Base-by-base conservation (phyloP, 192 early-diverging fungal species). In the Bifiguratus adelaidae region DNA sequence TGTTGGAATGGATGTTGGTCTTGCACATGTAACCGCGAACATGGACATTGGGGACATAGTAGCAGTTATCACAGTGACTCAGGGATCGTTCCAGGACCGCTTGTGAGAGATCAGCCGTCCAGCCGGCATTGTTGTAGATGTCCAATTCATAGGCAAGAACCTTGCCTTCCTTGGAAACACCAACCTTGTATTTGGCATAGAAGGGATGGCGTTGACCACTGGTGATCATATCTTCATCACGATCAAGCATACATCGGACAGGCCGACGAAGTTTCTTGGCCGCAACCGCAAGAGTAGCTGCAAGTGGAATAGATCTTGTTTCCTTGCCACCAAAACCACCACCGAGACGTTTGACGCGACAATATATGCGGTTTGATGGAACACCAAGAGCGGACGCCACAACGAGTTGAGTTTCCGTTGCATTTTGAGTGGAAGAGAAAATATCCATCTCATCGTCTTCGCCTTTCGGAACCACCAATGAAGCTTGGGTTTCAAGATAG, bases 281-380 rank as follows among this genome's bases (percentile, higher is more conserved):
- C 3, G 78, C 86, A 40, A 91, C 68, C 2, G 85, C 70, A 22
- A 86, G 55, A 24, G 74, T 77, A 7, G 75, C 70, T 21, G 78
- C 47, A n/a, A 92, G 53, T 33, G 76, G 71, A 15, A 75, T 70
- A 2, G 81, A 73, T n/a, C 86, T 71, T 30, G 79, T 69, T 47
- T 82, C 73, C 41, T 83, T 85, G 44, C 83, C 89, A 44, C 89
- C 89, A 56, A 92, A 92, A 15, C 88, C 89, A 34, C 89, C 89
- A 47, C 89, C 89, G 32, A 92, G 52, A 40, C 89, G 81, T 70
- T 89, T 89, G 40, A 88, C 85, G 26, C 78, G 78, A 61, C 79
- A 80, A 34, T 78, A 69, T 37, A 92, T 48, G 46, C 78, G 78
- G 61, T 80, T 83, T 8, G 78, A 64, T 0, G 78, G 68, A 47